Evolutionary conservation across 805 yeast genomes (phyloP), one percentile per base, ranked within the genome.

Genomic region (Schizosaccharomyces osmophilus): DNA sequence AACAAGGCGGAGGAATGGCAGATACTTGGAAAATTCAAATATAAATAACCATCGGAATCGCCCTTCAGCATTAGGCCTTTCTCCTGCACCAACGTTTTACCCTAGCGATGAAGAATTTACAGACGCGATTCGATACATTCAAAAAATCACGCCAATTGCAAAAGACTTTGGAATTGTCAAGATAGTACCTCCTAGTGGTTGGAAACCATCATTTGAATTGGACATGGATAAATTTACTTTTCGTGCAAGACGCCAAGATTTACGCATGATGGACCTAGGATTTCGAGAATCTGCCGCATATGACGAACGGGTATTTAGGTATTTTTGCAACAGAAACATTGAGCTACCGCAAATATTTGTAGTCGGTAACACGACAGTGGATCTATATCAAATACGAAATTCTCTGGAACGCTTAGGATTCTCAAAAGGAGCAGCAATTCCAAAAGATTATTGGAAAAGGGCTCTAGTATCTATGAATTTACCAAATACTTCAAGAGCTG

Each of bases 131-230:
- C 70, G 69, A n/a, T 84, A 82, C 65, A 73, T 86, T 19, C 83
- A 84, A 26, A 74, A 78, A 15, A 70, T 80, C 0, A 69, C 72
- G 13, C 73, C 76, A 0, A 66, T 76, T 9, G 95, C 93, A 2
- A 71, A 69, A 41, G 69, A 72, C 36, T 80, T 77, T 69, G 96
- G 96, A 0, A 88, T 93, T 67, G 71, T 87, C 55, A 89, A 88
- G 67, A 69, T 89, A 2, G 73, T 78, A 5, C 83, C 94, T 4
- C 89, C 90, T 0, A 63, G 63, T 0, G 66, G 65, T 1, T 79
- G 79, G 73, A 68, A 71, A 22, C 83, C 76, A 8, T 63, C 62
- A 58, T 71, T 72, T 58, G 65, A 68, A 31, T 62, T 72, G 4
- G 73, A 71, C 62, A 63, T 69, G 2, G 71, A 72, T 64, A 61